These are phyloP conservation scores for Colletotrichum musae DNA, from an alignment of 2,329 filamentous ascomycete species.

Conservation along the genomic window DNA sequence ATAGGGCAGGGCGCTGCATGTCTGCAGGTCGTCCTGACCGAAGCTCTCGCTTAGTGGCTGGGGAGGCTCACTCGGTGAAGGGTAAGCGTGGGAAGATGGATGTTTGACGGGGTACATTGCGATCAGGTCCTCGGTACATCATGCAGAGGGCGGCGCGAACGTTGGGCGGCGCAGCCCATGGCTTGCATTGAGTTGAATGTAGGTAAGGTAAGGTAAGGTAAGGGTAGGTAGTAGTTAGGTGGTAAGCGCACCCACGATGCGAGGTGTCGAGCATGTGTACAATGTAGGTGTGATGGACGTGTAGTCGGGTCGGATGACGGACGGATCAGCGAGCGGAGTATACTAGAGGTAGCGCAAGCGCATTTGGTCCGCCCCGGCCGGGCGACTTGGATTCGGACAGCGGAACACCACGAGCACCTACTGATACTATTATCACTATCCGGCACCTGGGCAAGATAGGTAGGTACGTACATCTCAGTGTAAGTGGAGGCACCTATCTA, in stretches of 20 bases:
- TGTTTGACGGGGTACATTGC: conserved; percentile 17
- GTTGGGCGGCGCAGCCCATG: conserved; percentile 14
- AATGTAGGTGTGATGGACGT: not conserved
- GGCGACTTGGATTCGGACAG: not conserved
- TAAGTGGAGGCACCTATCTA: no score
- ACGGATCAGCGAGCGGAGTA: not conserved
- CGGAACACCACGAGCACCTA: not conserved
- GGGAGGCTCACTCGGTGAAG: conserved; percentile 35
- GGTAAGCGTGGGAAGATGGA: conserved; percentile 13
- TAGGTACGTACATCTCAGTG: no score
- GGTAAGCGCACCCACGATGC: conserved; percentile 14
- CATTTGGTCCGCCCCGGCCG: not conserved
- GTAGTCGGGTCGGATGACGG: not conserved
- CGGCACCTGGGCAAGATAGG: no score
- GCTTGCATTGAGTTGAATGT: conserved; percentile 3
- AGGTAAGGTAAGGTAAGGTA: no score
- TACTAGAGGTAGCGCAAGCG: not conserved
- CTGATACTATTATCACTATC: no score
- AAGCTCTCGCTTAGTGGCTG: conserved; percentile 32
- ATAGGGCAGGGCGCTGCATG: conserved; percentile 37
- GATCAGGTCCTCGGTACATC: conserved; percentile 28
- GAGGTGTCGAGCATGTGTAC: not conserved
- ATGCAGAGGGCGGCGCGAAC: not conserved
- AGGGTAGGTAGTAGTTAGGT: no score
- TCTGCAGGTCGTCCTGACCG: conserved; percentile 33